Conservation (phyloP, 176 grass and related monocot genomes). For the Stipa capillata region DNA sequence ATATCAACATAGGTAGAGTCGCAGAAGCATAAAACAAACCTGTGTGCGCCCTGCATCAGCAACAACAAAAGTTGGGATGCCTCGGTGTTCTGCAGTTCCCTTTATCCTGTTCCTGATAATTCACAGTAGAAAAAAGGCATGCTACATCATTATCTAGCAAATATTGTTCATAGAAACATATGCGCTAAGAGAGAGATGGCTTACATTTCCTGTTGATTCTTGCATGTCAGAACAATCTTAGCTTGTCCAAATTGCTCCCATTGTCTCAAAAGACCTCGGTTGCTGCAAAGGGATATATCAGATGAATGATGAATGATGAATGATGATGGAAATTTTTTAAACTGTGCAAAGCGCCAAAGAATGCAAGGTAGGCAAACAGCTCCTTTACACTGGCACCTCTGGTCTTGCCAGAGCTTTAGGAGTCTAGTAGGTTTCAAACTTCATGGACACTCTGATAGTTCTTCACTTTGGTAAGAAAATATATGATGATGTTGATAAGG, state of each 20-base stretch:
- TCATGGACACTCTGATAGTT: background rate
- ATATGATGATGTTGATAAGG: background rate
- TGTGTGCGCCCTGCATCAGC: conserved; percentile 92
- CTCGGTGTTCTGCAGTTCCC: conserved; percentile 64
- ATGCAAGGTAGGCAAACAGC: background rate
- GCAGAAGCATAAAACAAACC: conserved; percentile 28
- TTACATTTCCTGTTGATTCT: conserved; percentile 98
- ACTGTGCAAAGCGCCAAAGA: background rate
- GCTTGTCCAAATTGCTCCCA: conserved; percentile 96
- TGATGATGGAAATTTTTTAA: background rate
- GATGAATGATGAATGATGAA: background rate
- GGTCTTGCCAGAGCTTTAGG: background rate
- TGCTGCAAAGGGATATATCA: conserved; percentile 37
- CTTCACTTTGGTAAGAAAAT: background rate
- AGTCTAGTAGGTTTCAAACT: background rate
- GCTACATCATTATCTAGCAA: background rate
- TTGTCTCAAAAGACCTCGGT: conserved; percentile 66
- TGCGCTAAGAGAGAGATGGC: background rate
- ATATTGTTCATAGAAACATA: background rate
- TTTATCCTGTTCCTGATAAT: conserved; percentile 73
- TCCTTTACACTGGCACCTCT: background rate
- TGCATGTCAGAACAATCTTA: conserved; percentile 95
- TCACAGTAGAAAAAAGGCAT: background rate
- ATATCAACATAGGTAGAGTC: background rate
- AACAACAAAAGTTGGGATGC: conserved; percentile 83